Evolutionary conservation across 1,284 basidiomycete genomes (phyloP).

Genomic region (Fomes fomentarius): DNA sequence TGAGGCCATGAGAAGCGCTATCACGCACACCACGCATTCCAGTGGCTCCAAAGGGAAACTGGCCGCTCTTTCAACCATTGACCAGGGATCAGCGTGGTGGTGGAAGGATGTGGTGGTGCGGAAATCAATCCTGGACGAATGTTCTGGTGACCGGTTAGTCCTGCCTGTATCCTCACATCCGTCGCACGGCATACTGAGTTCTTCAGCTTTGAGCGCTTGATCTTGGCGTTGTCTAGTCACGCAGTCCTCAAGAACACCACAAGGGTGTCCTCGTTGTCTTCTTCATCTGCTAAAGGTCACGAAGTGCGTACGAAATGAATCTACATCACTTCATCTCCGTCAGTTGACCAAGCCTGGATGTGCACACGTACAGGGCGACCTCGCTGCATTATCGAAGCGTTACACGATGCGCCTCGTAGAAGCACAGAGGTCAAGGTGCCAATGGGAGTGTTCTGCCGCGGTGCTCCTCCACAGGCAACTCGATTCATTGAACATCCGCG

Average conservation of each 20-base stretch:
- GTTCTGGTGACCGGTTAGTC: slow-evolving; percentile 50
- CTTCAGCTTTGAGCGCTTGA: slow-evolving; percentile 50
- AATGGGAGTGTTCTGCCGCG: slow-evolving; percentile 33
- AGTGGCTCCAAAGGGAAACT: slow-evolving; percentile 19
- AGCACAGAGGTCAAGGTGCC: slow-evolving; percentile 24
- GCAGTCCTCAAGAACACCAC: slow-evolving; percentile 39
- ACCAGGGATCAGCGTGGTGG: slow-evolving; percentile 41
- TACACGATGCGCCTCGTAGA: slow-evolving; percentile 28
- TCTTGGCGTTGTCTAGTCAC: slow-evolving; percentile 55
- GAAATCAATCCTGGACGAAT: slow-evolving; percentile 57
- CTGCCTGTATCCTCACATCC: neutral
- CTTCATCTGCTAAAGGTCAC: slow-evolving; percentile 5
- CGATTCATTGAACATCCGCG: slow-evolving; percentile 27
- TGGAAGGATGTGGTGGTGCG: slow-evolving; percentile 58
- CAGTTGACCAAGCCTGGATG: neutral
- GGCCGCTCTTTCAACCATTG: slow-evolving; percentile 4
- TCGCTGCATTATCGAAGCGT: slow-evolving; percentile 18
- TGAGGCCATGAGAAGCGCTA: slow-evolving; percentile 44
- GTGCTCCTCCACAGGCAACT: slow-evolving; percentile 24
- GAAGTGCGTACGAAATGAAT: slow-evolving; percentile 17
- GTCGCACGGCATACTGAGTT: neutral
- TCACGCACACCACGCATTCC: slow-evolving; percentile 33
- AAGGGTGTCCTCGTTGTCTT: slow-evolving; percentile 13
- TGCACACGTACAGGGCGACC: slow-evolving; percentile 2
- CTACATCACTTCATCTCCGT: slow-evolving; percentile 21